Evolutionary conservation across 2,329 filamentous ascomycete genomes (phyloP).

Genomic region (Mycosphaerella arachidis): DNA sequence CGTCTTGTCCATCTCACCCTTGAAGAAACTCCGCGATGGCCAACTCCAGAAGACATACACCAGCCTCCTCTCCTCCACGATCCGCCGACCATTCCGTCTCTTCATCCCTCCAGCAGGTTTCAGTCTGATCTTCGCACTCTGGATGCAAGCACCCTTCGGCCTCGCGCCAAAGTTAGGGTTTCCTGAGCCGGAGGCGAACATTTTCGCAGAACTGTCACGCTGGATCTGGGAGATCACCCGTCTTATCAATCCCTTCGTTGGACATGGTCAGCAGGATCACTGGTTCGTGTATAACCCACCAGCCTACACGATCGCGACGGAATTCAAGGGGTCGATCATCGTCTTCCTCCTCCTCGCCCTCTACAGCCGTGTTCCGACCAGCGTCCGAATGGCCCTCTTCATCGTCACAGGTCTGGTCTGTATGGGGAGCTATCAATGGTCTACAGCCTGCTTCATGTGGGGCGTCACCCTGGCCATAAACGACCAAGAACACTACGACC

Average conservation of each 20-base stretch:
- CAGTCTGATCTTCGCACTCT: slow-evolving; percentile 11
- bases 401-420: slow-evolving; percentile 5
- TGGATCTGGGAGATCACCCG: slow-evolving; percentile 11
- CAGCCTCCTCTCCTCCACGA: slow-evolving; percentile 8
- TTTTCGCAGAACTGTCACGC: slow-evolving; percentile 9
- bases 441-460: slow-evolving; percentile 16
- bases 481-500: neutral
- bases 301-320: slow-evolving; percentile 24
- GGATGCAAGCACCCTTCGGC: slow-evolving; percentile 18
- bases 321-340: slow-evolving; percentile 19
- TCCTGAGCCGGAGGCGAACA: slow-evolving; percentile 13
- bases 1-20: slow-evolving; percentile 35
- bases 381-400: slow-evolving; percentile 7
- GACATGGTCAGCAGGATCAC: slow-evolving; percentile 13
- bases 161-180: slow-evolving; percentile 17
- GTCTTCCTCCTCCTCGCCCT: slow-evolving; percentile 16
- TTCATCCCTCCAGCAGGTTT: slow-evolving; percentile 17
- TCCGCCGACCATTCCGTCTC: slow-evolving; percentile 17
- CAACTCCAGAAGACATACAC: slow-evolving; percentile 6
- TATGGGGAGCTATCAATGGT: slow-evolving; percentile 16
- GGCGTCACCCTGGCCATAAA: slow-evolving; percentile 19
- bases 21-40: slow-evolving; percentile 13
- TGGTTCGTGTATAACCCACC: slow-evolving; percentile 21
- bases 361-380: neutral
- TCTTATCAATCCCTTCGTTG: slow-evolving; percentile 14